A percentile compares a stretch with the other conserved stretches of the same genome.
These are phyloP conservation scores for Chrysoporthe austroafricana DNA, from an alignment of 2,329 filamentous ascomycete species.

Conservation along the genomic window DNA sequence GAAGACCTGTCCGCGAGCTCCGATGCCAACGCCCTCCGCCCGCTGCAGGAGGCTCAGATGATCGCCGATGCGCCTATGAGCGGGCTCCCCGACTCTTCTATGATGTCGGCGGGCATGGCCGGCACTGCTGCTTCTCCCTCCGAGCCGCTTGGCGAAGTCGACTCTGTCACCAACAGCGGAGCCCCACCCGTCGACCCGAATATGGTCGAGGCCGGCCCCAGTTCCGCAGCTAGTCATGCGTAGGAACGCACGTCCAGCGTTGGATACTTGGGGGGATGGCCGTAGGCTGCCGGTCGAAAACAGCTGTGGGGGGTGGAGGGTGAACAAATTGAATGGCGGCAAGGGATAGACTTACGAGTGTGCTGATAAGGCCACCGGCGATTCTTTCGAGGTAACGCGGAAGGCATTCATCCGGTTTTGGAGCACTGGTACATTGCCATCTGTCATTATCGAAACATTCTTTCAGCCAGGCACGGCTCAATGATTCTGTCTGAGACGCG, in stretches of 20 bases:
- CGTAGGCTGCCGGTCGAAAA: neutral
- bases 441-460: neutral
- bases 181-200: conserved; percentile 9
- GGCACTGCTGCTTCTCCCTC: conserved; percentile 10
- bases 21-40: conserved; percentile 18
- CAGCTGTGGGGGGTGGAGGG: neutral
- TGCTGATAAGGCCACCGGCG: neutral
- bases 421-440: neutral
- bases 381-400: too few relatives aligned
- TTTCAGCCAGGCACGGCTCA: neutral
- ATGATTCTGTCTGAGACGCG: neutral
- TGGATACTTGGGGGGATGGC: neutral
- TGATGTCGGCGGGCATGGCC: conserved; percentile 19
- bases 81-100: conserved; percentile 20
- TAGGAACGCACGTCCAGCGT: neutral
- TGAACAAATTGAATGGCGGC: too few relatives aligned
- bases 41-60: conserved; percentile 27
- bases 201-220: conserved; percentile 1
- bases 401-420: neutral
- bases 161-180: neutral
- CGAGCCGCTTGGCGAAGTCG: conserved; percentile 21
- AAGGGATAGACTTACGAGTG: neutral
- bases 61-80: conserved; percentile 20
- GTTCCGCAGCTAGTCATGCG: neutral
- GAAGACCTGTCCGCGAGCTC: conserved; percentile 10